phyloP scores from a whole-genome alignment of 2,329 filamentous ascomycete genomes.

The Paraphaeosphaeria minitans region DNA sequence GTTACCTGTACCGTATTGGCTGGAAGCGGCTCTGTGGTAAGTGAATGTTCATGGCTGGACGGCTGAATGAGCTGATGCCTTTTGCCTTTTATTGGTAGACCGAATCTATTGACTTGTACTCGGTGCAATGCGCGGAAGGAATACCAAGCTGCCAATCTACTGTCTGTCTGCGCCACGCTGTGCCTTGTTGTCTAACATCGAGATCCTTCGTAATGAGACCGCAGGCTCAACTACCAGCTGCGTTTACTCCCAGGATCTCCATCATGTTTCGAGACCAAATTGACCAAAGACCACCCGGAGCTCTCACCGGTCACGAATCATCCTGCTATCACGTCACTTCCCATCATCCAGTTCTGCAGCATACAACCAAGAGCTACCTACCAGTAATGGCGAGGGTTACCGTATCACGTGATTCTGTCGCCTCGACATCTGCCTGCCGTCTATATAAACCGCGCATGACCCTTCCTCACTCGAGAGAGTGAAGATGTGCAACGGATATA shows the following conservation, averaged over 20 bases:
- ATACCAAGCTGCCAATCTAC: not conserved
- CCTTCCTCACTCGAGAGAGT: not conserved
- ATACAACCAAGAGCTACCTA: no score
- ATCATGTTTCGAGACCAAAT: not conserved
- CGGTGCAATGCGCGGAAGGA: not conserved
- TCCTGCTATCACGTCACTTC: not conserved
- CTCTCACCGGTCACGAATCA: not conserved
- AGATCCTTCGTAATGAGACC: not conserved
- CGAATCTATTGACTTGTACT: not conserved
- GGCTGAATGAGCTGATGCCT: not conserved
- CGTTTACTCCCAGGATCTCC: not conserved
- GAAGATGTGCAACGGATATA: no score
- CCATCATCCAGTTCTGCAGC: no score
- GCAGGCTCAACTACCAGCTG: not conserved
- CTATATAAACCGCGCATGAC: constrained; percentile 6
- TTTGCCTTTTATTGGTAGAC: not conserved
- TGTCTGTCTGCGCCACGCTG: not conserved
- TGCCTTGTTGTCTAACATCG: not conserved
- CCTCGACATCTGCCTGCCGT: not conserved
- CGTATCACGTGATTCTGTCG: not conserved
- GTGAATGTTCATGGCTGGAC: not conserved
- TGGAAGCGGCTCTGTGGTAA: not conserved
- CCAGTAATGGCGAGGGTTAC: no score
- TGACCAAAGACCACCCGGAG: no score
- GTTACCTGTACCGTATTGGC: not conserved